Percentiles rank a stretch among this genome's conserved stretches.
Evolutionary conservation across 192 early-diverging fungal species (phyloP).

Genomic region (Dissophora ornata): DNA sequence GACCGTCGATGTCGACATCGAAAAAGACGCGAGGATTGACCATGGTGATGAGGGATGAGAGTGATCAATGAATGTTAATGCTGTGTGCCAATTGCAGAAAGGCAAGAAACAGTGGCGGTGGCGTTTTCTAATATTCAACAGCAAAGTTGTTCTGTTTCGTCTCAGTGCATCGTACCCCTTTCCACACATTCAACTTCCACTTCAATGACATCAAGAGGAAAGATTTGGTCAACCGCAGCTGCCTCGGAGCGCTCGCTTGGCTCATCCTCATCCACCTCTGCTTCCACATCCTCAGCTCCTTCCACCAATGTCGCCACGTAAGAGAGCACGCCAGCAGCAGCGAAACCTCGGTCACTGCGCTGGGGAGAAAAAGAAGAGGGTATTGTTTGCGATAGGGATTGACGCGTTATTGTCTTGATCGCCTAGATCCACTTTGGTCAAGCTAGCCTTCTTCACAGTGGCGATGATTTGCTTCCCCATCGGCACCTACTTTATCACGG

Average conservation of each 20-base stretch:
- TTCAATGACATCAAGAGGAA: not conserved
- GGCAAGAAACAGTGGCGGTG: conserved; percentile 9
- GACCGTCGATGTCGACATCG: conserved; percentile 70
- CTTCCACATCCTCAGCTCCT: not conserved
- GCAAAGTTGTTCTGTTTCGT: not conserved
- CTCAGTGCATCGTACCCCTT: not conserved
- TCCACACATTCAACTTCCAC: not conserved
- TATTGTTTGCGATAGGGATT: not conserved
- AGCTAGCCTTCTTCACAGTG: conserved; percentile 56
- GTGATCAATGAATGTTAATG: not conserved
- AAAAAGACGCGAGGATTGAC: conserved; percentile 71
- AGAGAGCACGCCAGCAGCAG: too few species aligned
- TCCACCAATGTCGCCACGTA: conserved; percentile 11
- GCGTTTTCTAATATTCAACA: not conserved
- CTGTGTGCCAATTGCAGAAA: not conserved
- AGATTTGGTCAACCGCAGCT: not conserved
- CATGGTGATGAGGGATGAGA: conserved; percentile 18
- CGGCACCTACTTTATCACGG: conserved; percentile 48
- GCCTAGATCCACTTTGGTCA: conserved; percentile 34
- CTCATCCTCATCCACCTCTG: not conserved
- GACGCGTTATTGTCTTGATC: not conserved
- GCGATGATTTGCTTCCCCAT: conserved; percentile 59
- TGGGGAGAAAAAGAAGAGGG: not conserved
- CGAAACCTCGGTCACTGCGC: not conserved
- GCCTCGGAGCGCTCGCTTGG: not conserved